Conservation (phyloP, 1,284 basidiomycete species). For the Bondarzewia mesenterica region DNA sequence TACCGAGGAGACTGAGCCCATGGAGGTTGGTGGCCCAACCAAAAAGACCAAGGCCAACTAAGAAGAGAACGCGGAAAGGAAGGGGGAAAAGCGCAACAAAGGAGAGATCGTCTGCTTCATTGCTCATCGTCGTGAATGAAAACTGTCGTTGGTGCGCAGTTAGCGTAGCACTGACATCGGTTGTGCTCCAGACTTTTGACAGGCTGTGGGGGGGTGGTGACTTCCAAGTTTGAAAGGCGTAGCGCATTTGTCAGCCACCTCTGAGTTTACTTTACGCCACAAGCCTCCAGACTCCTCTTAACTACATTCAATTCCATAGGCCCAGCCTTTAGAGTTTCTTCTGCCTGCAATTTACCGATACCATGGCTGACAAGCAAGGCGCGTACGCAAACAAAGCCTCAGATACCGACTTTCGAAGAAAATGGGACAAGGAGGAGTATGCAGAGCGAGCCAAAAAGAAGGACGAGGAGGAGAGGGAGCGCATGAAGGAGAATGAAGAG, state of each 20-base stretch:
- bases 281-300: background rate
- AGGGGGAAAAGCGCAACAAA: constrained; percentile 29
- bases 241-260: background rate
- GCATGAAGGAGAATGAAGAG: constrained; percentile 82
- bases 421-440: constrained; percentile 85
- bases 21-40: constrained; percentile 88
- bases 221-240: too few species aligned
- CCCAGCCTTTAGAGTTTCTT: background rate
- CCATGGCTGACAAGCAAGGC: constrained; percentile 54
- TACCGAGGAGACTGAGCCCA: constrained; percentile 61
- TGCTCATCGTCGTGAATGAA: constrained; percentile 11
- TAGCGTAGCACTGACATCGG: background rate
- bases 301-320: too few species aligned
- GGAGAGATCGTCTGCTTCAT: constrained; percentile 17
- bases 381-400: constrained; percentile 54
- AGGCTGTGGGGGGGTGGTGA: too few species aligned
- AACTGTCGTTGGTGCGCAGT: background rate
- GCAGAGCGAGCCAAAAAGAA: constrained; percentile 68
- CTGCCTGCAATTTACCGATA: background rate
- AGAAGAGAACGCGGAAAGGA: constrained; percentile 60
- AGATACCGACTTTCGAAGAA: constrained; percentile 74
- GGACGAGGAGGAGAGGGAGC: constrained; percentile 68
- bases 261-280: background rate
- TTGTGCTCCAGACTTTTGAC: background rate
- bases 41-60: constrained; percentile 64